These are phyloP conservation scores for Rutidosis leptorrhynchoides DNA, from an alignment of 129 eudicot species.

Conservation along the genomic window DNA sequence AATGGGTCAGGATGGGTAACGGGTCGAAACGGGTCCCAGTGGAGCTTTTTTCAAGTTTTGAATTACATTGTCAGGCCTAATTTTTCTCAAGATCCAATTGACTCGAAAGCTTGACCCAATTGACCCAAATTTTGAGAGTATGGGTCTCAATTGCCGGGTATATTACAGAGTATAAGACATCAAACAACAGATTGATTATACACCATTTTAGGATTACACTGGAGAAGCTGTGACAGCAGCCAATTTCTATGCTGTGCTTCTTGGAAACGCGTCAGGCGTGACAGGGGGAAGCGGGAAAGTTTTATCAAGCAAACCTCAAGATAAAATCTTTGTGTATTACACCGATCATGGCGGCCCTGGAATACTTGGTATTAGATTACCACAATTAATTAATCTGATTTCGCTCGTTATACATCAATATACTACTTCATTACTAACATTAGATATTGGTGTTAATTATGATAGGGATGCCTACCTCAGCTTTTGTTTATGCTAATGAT, in stretches of 20 bases:
- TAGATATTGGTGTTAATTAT: neutral
- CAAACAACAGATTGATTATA: neutral
- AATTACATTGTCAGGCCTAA: too few relatives aligned
- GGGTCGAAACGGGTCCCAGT: too few relatives aligned
- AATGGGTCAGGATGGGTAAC: too few relatives aligned
- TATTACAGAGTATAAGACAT: too few relatives aligned
- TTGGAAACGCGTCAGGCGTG: constrained; percentile 53
- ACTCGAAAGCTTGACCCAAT: too few relatives aligned
- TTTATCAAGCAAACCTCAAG: constrained; percentile 53
- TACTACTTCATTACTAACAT: constrained; percentile 7
- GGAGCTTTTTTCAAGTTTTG: too few relatives aligned
- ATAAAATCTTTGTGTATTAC: constrained; percentile 67
- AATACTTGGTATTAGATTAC: constrained; percentile 47
- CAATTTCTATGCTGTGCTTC: constrained; percentile 65
- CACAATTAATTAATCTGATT: neutral
- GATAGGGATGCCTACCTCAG: constrained; percentile 67
- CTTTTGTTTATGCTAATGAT: constrained; percentile 60
- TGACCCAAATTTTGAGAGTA: too few relatives aligned
- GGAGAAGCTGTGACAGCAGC: constrained; percentile 61
- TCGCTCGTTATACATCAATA: neutral
- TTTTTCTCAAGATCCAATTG: too few relatives aligned
- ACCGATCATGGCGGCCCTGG: constrained; percentile 97
- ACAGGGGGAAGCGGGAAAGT: constrained; percentile 91
- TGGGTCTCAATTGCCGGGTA: too few relatives aligned
- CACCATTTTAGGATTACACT: constrained; percentile 65